Base-by-base conservation (phyloP, 331 rosid genomes). In the Rhamnella rubrinervis region DNA sequence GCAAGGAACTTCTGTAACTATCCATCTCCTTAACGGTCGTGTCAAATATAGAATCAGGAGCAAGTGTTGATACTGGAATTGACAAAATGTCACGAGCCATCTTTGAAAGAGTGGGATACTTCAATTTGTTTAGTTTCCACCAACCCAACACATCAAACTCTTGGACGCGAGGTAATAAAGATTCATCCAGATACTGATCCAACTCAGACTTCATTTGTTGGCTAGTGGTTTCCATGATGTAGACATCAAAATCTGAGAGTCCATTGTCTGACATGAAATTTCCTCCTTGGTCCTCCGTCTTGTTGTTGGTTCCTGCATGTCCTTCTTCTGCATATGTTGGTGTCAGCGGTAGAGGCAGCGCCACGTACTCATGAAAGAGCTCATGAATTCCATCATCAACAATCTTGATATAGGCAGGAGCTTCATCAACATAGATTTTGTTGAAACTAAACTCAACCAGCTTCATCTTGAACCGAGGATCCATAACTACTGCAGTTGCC, bases 401-500 rank as follows among this genome's bases (percentile, higher is more conserved):
- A 3, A 84, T 75, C 92, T 87, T 90, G 70, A 93, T 81, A 81
- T 62, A 84, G 16, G 56, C 59, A 17, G 82, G 86, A 60, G 96
- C 85, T 56, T 91, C 96, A 6, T 93, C 98, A 9, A 89, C 91
- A 37, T 78, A 87, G 55, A 93, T 71, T 78, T 87, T 90, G 53
- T 93, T 82, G 91, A 93, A 93, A 83, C 96, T 88, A 63, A 90
- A 93, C 85, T 93, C 98, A 46, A 93, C 95, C 64, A 93, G 92
- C 91, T 90, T 91, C 98, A 93, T 88, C 85, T 93, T 93, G 79
- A 93, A 90, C 52, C 97, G 87, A 58, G 98, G 97, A 83, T 93
- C 97, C 96, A 93, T 90, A 19, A 86, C 97, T 46, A 93, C 98
- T 0, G 97, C 97, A 66, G 85, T 70, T 20, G 98, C 98, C 85